These are phyloP conservation scores for Cystobasidium ongulense DNA, from an alignment of 768 basidiomycete genomes.

Conservation along the genomic window DNA sequence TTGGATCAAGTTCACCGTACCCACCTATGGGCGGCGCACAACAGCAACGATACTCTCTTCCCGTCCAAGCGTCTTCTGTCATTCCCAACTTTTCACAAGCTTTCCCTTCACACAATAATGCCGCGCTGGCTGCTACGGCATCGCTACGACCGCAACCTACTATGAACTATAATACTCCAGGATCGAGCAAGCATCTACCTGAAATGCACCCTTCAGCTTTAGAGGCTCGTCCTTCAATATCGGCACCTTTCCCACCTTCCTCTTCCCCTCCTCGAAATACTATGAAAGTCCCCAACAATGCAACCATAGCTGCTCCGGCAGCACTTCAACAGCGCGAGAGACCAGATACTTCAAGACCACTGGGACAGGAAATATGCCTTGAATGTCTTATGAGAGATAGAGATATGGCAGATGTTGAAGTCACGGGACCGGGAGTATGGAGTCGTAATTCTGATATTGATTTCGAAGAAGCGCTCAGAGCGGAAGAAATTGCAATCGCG, in stretches of 20 bases:
- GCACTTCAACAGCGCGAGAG: slow-evolving; percentile 23
- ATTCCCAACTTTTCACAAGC: background rate
- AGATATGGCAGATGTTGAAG: slow-evolving; percentile 93
- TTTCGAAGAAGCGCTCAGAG: slow-evolving; percentile 65
- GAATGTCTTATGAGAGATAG: slow-evolving; percentile 99
- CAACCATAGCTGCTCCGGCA: background rate
- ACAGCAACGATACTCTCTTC: slow-evolving; percentile 16
- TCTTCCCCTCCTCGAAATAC: background rate
- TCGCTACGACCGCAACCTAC: slow-evolving; percentile 21
- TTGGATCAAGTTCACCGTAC: slow-evolving; percentile 25
- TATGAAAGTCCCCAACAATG: background rate
- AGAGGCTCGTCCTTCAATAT: slow-evolving; percentile 24
- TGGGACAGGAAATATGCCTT: slow-evolving; percentile 65
- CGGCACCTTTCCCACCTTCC: slow-evolving; percentile 31
- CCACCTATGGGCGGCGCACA: slow-evolving; percentile 1
- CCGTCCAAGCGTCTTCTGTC: background rate
- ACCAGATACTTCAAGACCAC: slow-evolving; percentile 26
- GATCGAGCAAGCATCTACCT: background rate
- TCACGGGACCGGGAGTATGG: slow-evolving; percentile 78
- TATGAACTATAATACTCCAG: background rate
- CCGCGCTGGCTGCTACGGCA: background rate
- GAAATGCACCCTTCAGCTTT: slow-evolving; percentile 32
- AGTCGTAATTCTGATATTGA: slow-evolving; percentile 76
- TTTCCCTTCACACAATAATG: background rate
- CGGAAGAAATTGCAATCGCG: slow-evolving; percentile 59